Base-by-base conservation (phyloP, 805 yeast species). In the Spathaspora sp. region DNA sequence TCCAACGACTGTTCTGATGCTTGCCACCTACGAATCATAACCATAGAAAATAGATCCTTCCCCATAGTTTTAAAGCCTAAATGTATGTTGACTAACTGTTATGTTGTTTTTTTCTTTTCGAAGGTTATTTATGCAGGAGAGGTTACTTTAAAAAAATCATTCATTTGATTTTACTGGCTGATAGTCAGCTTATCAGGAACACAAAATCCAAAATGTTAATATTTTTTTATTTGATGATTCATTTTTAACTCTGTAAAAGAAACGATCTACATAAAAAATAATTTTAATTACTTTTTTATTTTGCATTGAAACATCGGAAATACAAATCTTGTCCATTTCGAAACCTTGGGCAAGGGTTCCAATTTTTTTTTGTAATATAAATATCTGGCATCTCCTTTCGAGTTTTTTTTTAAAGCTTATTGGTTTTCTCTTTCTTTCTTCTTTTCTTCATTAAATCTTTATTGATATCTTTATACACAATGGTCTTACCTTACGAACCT, bases 401-500 rank as follows among this genome's bases (percentile, higher is more conserved):
- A 35, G 5, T 35, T 35, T 35, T 35, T 42, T 42, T 42, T 18
- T n/a, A n/a, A 42, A 39, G 2, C 26, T 20, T 23, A 5, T 14
- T 42, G 14, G 17, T 14, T 42, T 35, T 45, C 16, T 2, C 14
- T 31, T 31, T 28, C 38, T 35, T 31, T 45, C 38, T 29, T 45
- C 23, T 31, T 17, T 44, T 35, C 39, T 45, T 10, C 31, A 29
- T 45, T 10, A 20, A 17, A 18, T 45, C 47, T 28, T 45, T 20
- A 45, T 31, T 31, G 9, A 29, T 14, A n/a, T 14, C 20, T 29
- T 16, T 29, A 45, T 31, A 45, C 31, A 69, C 58, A 75, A 84
- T 85, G 90, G 89, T 81, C 78, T 83, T 83, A 73, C 92, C 96
- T 60, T 79, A 81, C 77, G 98, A 93, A 81, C 98, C 99, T 62